phyloP scores from a whole-genome alignment of 169 alveolate genomes.

The Babesia microti region DNA sequence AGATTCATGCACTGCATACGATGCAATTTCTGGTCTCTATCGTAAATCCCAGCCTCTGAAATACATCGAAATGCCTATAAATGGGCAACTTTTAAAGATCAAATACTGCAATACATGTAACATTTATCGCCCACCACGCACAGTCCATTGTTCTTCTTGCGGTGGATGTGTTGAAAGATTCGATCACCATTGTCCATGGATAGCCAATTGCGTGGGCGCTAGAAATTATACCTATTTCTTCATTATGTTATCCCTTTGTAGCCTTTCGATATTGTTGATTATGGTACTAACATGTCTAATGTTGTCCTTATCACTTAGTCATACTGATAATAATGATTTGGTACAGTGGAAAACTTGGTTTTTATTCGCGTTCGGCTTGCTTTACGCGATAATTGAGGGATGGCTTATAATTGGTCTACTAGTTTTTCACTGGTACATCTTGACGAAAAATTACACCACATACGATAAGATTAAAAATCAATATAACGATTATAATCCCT shows the following conservation, averaged over 20 bases:
- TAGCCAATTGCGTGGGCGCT: conserved; percentile 77
- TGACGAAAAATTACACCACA: conserved; percentile 55
- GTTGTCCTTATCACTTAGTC: too few relatives aligned
- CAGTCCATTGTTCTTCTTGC: conserved; percentile 82
- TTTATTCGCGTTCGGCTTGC: too few relatives aligned
- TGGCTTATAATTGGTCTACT: conserved; percentile 68
- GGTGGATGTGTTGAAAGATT: conserved; percentile 79
- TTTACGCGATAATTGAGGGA: conserved; percentile 25
- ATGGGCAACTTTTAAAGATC: conserved; percentile 51
- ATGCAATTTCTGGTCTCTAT: conserved; percentile 34
- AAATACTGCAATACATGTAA: conserved; percentile 73
- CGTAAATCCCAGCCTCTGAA: conserved; percentile 54
- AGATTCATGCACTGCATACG: conserved; percentile 29
- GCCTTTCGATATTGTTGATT: too few relatives aligned
- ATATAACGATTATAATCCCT: conserved; percentile 59
- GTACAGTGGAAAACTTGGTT: too few relatives aligned
- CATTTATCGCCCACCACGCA: conserved; percentile 77
- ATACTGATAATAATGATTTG: too few relatives aligned
- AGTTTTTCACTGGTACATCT: conserved; percentile 55
- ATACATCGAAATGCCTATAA: conserved; percentile 45
- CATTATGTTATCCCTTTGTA: conserved; percentile 10
- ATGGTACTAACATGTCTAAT: too few relatives aligned
- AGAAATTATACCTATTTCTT: conserved; percentile 69
- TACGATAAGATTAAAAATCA: conserved; percentile 60
- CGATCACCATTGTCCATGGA: conserved; percentile 88